phyloP scores from a whole-genome alignment of 139 green algal species.

The Desmodesmus armatus region DNA sequence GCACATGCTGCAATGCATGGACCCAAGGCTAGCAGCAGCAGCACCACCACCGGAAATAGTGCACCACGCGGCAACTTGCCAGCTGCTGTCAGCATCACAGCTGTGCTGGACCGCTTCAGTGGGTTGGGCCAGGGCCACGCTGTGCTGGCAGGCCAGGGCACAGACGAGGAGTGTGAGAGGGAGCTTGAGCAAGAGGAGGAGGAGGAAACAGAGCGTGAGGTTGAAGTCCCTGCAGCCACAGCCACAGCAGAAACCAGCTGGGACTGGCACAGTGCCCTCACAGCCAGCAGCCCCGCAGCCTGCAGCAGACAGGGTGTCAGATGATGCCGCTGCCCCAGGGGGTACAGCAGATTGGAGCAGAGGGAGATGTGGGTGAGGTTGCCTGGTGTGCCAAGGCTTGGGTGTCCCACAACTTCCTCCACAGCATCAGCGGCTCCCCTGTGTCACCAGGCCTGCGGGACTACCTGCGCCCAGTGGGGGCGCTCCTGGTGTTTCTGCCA shows the following conservation, averaged over 20 bases:
- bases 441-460: conserved; percentile 14
- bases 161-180: conserved; percentile 5
- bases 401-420: conserved; percentile 1
- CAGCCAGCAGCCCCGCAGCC: not conserved
- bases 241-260: conserved; percentile 48
- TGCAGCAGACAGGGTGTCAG: not conserved
- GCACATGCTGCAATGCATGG: conserved; percentile 35
- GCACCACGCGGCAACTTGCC: not conserved
- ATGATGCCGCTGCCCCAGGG: not conserved
- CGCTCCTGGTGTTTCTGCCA: not conserved
- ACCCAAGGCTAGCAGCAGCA: conserved; percentile 37
- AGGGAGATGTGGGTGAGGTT: not conserved
- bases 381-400: not conserved
- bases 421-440: not conserved
- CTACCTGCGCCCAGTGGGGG: not conserved
- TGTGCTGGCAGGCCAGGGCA: not conserved
- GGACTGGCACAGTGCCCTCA: not conserved
- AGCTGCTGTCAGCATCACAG: not conserved
- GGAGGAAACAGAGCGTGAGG: conserved; percentile 62
- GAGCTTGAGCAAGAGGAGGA: conserved; percentile 69
- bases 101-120: not conserved
- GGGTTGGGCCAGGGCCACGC: not conserved
- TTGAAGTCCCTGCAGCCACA: conserved; percentile 38
- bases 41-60: not conserved
- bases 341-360: not conserved